A percentile compares a stretch with the other conserved stretches of the same genome.
Conservation (phyloP, 2,329 filamentous ascomycete genomes). For the Chrysosphaeria jannelii region DNA sequence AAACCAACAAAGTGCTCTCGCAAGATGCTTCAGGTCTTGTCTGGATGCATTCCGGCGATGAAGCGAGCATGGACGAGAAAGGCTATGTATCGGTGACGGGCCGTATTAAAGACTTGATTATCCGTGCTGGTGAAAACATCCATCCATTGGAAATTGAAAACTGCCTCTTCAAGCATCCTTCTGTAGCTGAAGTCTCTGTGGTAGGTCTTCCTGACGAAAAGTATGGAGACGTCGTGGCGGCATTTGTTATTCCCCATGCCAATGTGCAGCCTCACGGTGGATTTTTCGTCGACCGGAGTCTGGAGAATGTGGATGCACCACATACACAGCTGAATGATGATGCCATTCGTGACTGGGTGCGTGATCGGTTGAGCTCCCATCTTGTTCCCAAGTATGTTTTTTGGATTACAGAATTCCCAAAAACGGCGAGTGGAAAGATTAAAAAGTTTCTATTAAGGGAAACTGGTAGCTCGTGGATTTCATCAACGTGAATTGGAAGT, state of each 20-base stretch:
- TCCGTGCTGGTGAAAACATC: conserved; percentile 84
- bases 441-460: conserved; percentile 74
- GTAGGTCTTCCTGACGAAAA: conserved; percentile 56
- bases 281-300: no score
- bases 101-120: conserved; percentile 84
- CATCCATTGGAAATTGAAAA: conserved; percentile 84
- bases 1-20: conserved; percentile 30
- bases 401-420: conserved; percentile 59
- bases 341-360: conserved; percentile 42
- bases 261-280: conserved; percentile 8
- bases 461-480: no score
- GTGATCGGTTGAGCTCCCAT: conserved; percentile 33
- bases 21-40: conserved; percentile 12
- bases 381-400: conserved; percentile 79
- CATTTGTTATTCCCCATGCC: conserved; percentile 35
- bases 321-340: conserved; percentile 16
- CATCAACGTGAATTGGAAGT: no score
- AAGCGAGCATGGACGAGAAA: conserved; percentile 54
- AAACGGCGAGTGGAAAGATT: conserved; percentile 90
- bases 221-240: conserved; percentile 67
- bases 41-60: conserved; percentile 88
- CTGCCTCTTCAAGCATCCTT: conserved; percentile 42
- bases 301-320: not conserved
- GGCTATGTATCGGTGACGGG: conserved; percentile 78
- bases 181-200: conserved; percentile 47